Evolutionary conservation across 441 rosid species (phyloP).

Genomic region (Syzygium malaccense): DNA sequence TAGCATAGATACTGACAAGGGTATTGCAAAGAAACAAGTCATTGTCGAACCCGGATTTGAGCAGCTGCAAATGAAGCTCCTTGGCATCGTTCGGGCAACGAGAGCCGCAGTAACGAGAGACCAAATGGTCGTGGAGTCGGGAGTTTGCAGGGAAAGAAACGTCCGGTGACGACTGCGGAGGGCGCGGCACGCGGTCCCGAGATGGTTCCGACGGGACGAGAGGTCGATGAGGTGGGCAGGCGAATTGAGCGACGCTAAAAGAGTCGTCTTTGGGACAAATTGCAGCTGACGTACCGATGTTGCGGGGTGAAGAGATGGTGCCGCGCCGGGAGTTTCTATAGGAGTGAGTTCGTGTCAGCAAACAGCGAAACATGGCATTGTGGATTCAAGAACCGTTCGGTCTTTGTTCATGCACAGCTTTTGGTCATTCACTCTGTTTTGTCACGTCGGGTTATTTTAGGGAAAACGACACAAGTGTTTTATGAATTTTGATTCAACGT

Average conservation of each 20-base stretch:
- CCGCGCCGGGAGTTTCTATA: background rate
- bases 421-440: background rate
- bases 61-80: slow-evolving; percentile 32
- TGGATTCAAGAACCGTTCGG: background rate
- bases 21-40: slow-evolving; percentile 64
- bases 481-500: no score
- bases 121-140: slow-evolving; percentile 24
- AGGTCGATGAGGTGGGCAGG: slow-evolving; percentile 9
- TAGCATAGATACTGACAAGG: slow-evolving; percentile 43
- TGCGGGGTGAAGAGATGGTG: background rate
- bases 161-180: background rate
- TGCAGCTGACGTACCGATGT: slow-evolving; percentile 2
- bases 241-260: slow-evolving; percentile 2
- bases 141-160: background rate
- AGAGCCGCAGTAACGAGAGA: slow-evolving; percentile 19
- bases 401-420: background rate
- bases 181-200: background rate
- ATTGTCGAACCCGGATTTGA: slow-evolving; percentile 38
- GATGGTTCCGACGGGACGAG: slow-evolving; percentile 12
- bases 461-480: no score
- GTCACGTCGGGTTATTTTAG: background rate
- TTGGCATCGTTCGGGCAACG: slow-evolving; percentile 26
- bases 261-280: background rate
- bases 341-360: background rate
- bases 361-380: slow-evolving; percentile 7